phyloP scores from a whole-genome alignment of 768 basidiomycete genomes.

The Collybia mongolica region DNA sequence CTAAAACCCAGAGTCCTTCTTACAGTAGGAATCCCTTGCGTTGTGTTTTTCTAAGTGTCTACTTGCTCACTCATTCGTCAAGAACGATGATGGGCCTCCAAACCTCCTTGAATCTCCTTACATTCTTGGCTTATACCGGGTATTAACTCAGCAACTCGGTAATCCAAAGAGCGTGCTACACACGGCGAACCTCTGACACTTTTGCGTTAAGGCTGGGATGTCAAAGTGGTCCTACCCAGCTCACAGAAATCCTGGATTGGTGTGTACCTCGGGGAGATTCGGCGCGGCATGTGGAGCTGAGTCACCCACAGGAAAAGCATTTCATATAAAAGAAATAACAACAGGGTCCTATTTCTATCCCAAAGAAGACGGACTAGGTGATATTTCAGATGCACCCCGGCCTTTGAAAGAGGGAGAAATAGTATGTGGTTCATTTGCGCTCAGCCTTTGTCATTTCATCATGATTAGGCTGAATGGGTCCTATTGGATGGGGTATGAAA shows the following conservation, averaged over 20 bases:
- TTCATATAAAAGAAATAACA: constrained; percentile 72
- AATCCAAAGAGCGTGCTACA: constrained; percentile 3
- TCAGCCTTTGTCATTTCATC: background rate
- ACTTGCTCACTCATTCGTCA: background rate
- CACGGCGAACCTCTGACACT: background rate
- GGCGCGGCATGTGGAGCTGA: background rate
- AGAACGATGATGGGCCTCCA: constrained; percentile 90
- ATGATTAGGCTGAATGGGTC: constrained; percentile 76
- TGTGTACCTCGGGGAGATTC: constrained; percentile 26
- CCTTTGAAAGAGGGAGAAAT: constrained; percentile 75
- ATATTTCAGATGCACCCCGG: constrained; percentile 58
- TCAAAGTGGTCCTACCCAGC: constrained; percentile 78
- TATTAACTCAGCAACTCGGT: constrained; percentile 63
- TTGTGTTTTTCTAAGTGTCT: background rate
- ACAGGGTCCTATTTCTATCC: constrained; percentile 80
- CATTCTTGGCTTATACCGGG: constrained; percentile 65
- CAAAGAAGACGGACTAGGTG: constrained; percentile 65
- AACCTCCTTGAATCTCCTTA: constrained; percentile 65
- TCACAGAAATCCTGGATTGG: constrained; percentile 90
- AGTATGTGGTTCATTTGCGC: constrained; percentile 26
- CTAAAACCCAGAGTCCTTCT: too few species aligned
- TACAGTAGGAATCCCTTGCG: too few species aligned
- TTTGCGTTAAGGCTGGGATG: constrained; percentile 60
- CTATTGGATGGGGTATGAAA: constrained; percentile 75
- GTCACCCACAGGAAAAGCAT: constrained; percentile 63